Evolutionary conservation across 108 stramenopile genomes (phyloP).

Genomic region (Nitzschia sp.): DNA sequence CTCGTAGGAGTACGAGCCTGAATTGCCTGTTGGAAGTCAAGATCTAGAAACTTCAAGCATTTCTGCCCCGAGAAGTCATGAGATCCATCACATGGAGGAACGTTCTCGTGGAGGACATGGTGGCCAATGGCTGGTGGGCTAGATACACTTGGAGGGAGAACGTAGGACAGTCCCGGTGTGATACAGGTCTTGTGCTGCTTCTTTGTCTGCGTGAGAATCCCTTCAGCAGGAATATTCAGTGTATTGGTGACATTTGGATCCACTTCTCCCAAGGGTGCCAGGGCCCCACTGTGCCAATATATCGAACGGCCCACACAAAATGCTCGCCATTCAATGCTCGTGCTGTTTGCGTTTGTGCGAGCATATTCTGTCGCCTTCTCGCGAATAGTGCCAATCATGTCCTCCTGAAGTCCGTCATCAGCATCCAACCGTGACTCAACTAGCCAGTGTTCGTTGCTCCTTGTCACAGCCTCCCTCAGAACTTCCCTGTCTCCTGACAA

Average conservation of each 20-base stretch:
- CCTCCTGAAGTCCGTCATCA: constrained; percentile 50
- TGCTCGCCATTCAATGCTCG: background rate
- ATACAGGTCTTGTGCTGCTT: background rate
- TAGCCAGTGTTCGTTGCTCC: background rate
- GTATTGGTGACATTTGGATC: background rate
- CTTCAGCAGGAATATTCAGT: background rate
- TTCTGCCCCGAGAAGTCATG: background rate
- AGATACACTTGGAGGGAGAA: constrained; percentile 3
- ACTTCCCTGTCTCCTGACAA: background rate
- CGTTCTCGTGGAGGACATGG: constrained; percentile 30
- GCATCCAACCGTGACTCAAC: constrained; percentile 61
- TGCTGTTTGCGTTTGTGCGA: background rate
- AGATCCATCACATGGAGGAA: background rate
- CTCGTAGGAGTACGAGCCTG: constrained; percentile 62
- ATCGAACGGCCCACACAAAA: background rate
- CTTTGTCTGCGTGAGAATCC: background rate
- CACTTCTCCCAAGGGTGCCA: background rate
- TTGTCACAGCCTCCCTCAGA: background rate
- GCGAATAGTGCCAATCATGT: constrained; percentile 39
- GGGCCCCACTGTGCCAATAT: background rate
- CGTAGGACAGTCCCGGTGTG: background rate
- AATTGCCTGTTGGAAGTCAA: constrained; percentile 13
- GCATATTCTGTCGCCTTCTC: constrained; percentile 9
- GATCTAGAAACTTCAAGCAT: background rate
- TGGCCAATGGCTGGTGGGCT: constrained; percentile 23